A percentile compares a stretch with the other conserved stretches of the same genome.
Conservation (phyloP, 352 stramenopile genomes). For the Globisporangium perplexum region DNA sequence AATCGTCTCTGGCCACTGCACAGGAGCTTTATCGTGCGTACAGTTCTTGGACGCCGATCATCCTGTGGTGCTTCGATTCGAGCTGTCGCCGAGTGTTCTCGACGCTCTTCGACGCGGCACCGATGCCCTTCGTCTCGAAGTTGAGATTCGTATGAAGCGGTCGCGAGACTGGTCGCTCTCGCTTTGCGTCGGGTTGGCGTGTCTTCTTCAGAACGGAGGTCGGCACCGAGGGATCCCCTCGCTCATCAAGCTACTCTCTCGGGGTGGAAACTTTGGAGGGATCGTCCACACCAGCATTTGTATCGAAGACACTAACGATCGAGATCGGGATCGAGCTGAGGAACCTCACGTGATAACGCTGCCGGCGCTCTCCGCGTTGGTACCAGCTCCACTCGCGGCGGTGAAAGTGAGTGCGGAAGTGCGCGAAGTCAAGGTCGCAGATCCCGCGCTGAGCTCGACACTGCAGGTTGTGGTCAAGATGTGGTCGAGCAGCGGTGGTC, state of each 20-base stretch:
- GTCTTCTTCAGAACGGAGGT: background rate
- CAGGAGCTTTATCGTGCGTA: background rate
- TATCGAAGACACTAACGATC: background rate
- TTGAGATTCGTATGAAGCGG: slow-evolving; percentile 8
- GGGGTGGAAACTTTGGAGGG: slow-evolving; percentile 1
- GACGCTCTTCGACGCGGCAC: slow-evolving; percentile 1
- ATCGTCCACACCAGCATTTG: background rate
- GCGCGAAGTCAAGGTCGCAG: background rate
- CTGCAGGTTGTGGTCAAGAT: slow-evolving; percentile 3
- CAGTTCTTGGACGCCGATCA: background rate
- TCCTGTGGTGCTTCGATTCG: slow-evolving; percentile 1
- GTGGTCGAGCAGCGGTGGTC: slow-evolving; percentile 10
- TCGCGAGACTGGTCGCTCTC: slow-evolving; percentile 8
- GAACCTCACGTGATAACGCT: background rate
- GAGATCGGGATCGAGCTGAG: background rate
- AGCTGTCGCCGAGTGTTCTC: slow-evolving; percentile 6
- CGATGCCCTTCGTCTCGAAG: slow-evolving; percentile 4
- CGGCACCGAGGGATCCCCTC: background rate
- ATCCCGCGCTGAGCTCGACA: background rate
- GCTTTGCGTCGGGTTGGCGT: slow-evolving; percentile 4
- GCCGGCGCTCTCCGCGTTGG: background rate
- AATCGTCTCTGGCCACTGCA: slow-evolving; percentile 1
- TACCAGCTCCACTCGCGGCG: no score
- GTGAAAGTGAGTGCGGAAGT: background rate
- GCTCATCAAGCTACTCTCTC: slow-evolving; percentile 3